Base-by-base conservation (phyloP, 73 alveolate genomes). In the Paramecium octaurelia region DNA sequence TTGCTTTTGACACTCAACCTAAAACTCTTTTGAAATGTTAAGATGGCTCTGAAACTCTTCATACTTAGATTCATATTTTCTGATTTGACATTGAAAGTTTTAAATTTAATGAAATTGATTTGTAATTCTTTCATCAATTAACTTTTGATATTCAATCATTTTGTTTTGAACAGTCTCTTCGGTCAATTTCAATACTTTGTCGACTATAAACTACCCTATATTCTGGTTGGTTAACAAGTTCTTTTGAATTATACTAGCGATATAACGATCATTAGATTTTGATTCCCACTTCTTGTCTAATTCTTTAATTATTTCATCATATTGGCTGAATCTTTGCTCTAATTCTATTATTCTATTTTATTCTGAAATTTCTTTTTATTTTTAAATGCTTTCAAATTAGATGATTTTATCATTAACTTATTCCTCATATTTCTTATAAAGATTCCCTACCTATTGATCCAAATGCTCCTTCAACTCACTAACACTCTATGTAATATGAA, bases 211-310 rank as follows among this genome's bases (percentile, higher is more conserved):
- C 7, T 80, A 44, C 8, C 76, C 70, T 20, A 80, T 24, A 23
- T 80, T 24, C 24, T 48, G 12, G 24, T 80, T 48, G 0, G 46
- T 80, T 46, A 80, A 23, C 12, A 80, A 27, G 18, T 43, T 80
- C 34, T 80, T 43, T 64, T 80, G 35, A 46, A 80, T 40, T 11
- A 80, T 24, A 20, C 64, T 80, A 12, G 73, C 76, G n/a, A 80
- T 80, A 27, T 80, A 80, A 16, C 91, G 46, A 48, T 80, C 91
- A 80, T 42, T 80, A 80, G 91, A 80, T 64, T 80, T 80, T 10
- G 75, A 44, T 80, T 80, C 91, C 70, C 70, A 80, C 24, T 80
- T 80, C 44, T 80, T 80, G 24, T 73, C 87, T 73, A 73, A 34
- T 73, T 35, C 34, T 18, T 34, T 43, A 3, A 73, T 36, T 6